Conservation (phyloP, 371 early-diverging fungal genomes). For the Mortierella sp. region DNA sequence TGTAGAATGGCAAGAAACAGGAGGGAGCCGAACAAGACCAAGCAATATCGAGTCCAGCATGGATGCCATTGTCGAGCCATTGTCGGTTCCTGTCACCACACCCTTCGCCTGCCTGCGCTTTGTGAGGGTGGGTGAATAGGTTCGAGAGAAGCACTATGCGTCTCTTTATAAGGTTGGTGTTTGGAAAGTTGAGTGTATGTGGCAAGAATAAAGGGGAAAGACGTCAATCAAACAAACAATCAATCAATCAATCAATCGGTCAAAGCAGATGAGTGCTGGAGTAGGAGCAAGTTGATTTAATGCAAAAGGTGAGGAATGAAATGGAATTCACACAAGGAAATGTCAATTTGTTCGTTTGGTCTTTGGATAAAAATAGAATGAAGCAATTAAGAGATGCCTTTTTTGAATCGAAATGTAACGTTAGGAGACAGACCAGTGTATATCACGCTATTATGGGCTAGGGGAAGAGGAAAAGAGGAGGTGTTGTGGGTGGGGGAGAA, state of each 20-base stretch:
- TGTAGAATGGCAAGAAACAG: constrained; percentile 10
- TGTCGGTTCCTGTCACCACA: constrained; percentile 12
- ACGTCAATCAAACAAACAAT: no score
- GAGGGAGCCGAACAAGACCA: constrained; percentile 22
- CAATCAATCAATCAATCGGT: no score
- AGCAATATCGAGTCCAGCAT: constrained; percentile 21
- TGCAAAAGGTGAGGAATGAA: not conserved
- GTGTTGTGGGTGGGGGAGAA: no score
- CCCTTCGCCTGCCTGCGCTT: constrained; percentile 9
- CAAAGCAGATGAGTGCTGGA: not conserved
- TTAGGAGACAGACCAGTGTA: not conserved
- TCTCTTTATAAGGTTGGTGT: not conserved
- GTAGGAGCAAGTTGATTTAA: not conserved
- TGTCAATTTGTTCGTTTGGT: not conserved
- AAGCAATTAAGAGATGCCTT: not conserved
- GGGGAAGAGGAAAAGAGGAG: not conserved
- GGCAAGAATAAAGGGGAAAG: not conserved
- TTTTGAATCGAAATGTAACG: no score
- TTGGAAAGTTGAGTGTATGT: not conserved
- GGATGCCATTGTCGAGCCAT: constrained; percentile 29
- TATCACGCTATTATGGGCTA: no score
- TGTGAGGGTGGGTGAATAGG: not conserved
- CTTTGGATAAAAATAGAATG: constrained; percentile 3
- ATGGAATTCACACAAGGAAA: not conserved
- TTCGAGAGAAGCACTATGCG: not conserved